Evolutionary conservation across 345 rosid species (phyloP).

Genomic region (Eucalyptus leucophloia): DNA sequence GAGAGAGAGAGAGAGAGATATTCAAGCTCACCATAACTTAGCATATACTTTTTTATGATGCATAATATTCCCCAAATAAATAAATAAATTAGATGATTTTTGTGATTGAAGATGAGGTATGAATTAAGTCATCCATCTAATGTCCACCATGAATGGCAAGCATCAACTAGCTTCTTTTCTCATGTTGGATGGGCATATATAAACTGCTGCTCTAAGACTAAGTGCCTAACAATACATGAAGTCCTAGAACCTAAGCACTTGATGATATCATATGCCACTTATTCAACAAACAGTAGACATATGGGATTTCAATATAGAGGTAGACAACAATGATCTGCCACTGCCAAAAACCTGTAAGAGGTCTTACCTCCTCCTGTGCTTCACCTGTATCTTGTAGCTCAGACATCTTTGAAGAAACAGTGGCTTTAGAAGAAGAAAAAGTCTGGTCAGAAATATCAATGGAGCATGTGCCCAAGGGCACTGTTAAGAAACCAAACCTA

Average conservation of each 20-base stretch:
- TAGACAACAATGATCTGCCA: not conserved
- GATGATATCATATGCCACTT: not conserved
- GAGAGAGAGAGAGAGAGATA: not conserved
- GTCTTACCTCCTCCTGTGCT: slow-evolving; percentile 61
- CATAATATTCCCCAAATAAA: not conserved
- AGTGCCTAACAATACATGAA: not conserved
- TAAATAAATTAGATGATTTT: not conserved
- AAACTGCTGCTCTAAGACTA: not conserved
- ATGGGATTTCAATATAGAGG: not conserved
- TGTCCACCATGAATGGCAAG: not conserved
- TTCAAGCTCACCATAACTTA: not conserved
- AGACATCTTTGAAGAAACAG: slow-evolving; percentile 80
- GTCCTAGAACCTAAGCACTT: not conserved
- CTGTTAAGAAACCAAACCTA: not conserved
- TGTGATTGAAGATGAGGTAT: not conserved
- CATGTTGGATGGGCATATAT: not conserved
- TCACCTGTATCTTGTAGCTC: slow-evolving; percentile 79
- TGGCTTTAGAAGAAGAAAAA: slow-evolving; percentile 39
- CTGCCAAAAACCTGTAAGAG: not conserved
- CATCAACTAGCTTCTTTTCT: not conserved
- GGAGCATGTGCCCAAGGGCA: not conserved
- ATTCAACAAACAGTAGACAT: not conserved
- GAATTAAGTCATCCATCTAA: not conserved
- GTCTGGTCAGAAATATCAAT: not conserved
- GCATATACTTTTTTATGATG: not conserved